Percentiles rank a stretch among this genome's conserved stretches.
phyloP scores from a whole-genome alignment of 2,329 filamentous ascomycete species.

The Ceratocystis destructans region DNA sequence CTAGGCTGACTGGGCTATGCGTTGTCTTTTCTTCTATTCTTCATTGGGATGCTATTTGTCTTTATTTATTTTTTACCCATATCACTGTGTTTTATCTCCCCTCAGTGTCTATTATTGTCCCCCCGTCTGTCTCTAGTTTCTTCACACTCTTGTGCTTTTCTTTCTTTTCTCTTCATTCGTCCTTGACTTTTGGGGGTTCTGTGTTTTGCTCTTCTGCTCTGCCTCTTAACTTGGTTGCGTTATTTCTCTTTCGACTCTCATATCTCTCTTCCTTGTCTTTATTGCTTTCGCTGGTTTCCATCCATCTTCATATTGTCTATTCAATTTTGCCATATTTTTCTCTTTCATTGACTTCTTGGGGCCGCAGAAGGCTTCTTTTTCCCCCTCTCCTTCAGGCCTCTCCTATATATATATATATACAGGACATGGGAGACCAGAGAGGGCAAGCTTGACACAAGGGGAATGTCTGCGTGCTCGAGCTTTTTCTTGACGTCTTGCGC shows the following conservation, averaged over 20 bases:
- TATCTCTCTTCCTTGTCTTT: constrained; percentile 1
- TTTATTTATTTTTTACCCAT: neutral
- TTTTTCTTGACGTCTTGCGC: constrained; percentile 13
- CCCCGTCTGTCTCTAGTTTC: constrained; percentile 7
- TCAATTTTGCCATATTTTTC: constrained; percentile 7
- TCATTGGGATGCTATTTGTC: neutral
- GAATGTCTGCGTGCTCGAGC: neutral
- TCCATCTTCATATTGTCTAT: constrained; percentile 9
- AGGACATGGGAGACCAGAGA: neutral
- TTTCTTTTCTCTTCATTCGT: constrained; percentile 2
- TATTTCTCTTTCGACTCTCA: neutral
- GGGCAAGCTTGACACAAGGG: neutral
- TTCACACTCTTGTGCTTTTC: constrained; percentile 10
- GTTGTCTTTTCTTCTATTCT: neutral
- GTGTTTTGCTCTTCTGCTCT: constrained; percentile 6
- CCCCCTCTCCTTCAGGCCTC: neutral
- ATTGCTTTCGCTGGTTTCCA: constrained; percentile 2
- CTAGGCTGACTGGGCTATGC: constrained; percentile 13
- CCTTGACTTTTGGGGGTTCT: neutral
- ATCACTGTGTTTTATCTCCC: neutral
- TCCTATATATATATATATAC: neutral
- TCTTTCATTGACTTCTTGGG: neutral
- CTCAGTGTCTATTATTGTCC: constrained; percentile 9
- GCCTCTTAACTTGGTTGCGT: constrained; percentile 5
- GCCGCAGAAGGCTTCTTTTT: neutral